Conservation (phyloP, 140 eudicot species). For the Stevia rebaudiana region DNA sequence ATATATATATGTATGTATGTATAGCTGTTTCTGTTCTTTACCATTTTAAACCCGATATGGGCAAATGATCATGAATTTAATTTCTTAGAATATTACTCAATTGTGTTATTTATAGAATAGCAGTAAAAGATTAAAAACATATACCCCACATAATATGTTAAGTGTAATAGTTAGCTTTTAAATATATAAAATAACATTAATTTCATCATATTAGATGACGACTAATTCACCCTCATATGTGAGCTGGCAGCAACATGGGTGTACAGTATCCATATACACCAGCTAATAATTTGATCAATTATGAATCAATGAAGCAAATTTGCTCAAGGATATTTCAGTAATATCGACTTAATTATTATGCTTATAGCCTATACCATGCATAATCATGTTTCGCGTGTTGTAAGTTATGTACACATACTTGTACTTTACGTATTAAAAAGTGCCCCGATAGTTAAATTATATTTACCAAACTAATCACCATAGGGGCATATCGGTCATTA, state of each 20-base stretch:
- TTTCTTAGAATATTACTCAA: neutral
- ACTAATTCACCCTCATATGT: slow-evolving; percentile 15
- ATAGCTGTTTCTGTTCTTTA: slow-evolving; percentile 6
- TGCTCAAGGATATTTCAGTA: slow-evolving; percentile 18
- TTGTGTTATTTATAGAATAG: too few relatives aligned
- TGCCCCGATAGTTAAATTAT: slow-evolving; percentile 4
- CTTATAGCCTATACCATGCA: slow-evolving; percentile 16
- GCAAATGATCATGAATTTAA: slow-evolving; percentile 10
- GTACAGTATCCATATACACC: slow-evolving; percentile 28
- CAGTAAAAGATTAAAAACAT: too few relatives aligned
- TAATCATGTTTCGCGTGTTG: slow-evolving; percentile 6
- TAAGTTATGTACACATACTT: neutral
- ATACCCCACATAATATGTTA: too few relatives aligned
- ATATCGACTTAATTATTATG: neutral
- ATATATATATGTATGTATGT: neutral
- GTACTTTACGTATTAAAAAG: slow-evolving; percentile 19
- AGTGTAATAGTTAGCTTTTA: neutral
- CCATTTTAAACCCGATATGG: slow-evolving; percentile 7
- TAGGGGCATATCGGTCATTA: slow-evolving; percentile 20
- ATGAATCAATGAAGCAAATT: slow-evolving; percentile 19
- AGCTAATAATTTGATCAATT: slow-evolving; percentile 28
- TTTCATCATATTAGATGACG: slow-evolving; percentile 8
- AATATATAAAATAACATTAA: neutral
- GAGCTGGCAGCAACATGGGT: slow-evolving; percentile 50
- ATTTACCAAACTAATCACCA: neutral